A percentile compares a stretch with the other conserved stretches of the same genome.
Conservation (phyloP, 257 asterid genomes). For the Coffea eugenioides region DNA sequence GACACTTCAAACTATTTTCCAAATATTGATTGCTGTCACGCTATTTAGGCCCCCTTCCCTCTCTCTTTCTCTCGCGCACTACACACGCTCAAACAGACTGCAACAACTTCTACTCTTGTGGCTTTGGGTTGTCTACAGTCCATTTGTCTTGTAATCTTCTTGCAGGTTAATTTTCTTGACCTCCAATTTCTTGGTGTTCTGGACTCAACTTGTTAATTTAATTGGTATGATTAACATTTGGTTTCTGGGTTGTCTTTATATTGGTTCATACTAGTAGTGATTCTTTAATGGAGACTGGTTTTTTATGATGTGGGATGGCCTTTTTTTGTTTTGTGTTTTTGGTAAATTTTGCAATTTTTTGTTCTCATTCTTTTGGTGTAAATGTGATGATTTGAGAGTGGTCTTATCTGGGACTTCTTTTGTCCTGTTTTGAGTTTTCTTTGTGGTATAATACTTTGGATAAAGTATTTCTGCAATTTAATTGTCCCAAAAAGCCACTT, state of each 20-base stretch:
- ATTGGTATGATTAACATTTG: no score
- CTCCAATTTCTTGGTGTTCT: slow-evolving; percentile 4
- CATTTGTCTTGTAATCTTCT: not conserved
- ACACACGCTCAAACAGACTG: not conserved
- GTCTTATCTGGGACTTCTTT: not conserved
- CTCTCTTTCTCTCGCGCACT: not conserved
- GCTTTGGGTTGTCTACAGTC: not conserved
- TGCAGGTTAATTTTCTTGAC: not conserved
- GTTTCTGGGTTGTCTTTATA: not conserved
- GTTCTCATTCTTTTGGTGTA: not conserved
- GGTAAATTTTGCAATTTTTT: not conserved
- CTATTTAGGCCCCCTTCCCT: not conserved
- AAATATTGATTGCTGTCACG: no score
- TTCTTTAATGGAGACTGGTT: not conserved
- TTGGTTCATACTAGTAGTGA: not conserved
- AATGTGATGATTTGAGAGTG: not conserved
- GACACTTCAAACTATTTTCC: no score
- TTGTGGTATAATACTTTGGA: not conserved
- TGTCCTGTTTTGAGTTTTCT: not conserved
- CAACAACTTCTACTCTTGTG: not conserved
- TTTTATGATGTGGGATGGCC: not conserved
- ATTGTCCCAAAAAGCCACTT: not conserved
- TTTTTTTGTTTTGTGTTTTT: not conserved
- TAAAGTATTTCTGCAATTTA: not conserved
- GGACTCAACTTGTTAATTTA: not conserved